Evolutionary conservation across 1,284 basidiomycete species (phyloP).

Genomic region (Malassezia dermatis): DNA sequence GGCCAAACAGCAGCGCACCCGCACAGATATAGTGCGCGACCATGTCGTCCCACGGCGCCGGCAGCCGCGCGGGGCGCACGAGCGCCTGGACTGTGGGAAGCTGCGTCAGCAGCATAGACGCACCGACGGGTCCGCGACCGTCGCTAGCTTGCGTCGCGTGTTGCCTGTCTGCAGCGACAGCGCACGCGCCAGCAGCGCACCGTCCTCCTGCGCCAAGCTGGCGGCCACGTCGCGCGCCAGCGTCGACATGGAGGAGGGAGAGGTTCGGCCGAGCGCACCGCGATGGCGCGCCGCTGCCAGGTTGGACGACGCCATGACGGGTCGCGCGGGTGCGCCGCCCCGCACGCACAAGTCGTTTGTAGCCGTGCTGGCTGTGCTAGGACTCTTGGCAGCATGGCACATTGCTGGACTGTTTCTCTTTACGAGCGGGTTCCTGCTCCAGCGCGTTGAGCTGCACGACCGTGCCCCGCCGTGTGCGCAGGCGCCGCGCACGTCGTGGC

Average conservation of each 20-base stretch:
- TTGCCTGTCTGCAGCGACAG: conserved; percentile 18
- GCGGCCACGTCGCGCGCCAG: background rate
- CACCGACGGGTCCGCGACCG: conserved; percentile 10
- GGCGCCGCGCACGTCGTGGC: background rate
- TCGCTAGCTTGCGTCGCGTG: conserved; percentile 6
- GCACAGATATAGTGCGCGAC: conserved; percentile 23
- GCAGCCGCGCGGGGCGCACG: conserved; percentile 22
- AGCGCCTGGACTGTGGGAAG: conserved; percentile 1
- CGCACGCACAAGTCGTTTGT: conserved; percentile 17
- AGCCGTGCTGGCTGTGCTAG: conserved; percentile 23
- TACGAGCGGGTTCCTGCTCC: conserved; percentile 41
- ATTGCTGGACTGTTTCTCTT: conserved; percentile 32
- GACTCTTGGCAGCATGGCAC: conserved; percentile 23
- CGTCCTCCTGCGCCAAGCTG: conserved; percentile 12
- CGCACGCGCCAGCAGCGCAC: conserved; percentile 25
- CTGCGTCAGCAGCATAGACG: conserved; percentile 16
- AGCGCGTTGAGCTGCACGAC: conserved; percentile 28
- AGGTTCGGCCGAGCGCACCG: background rate
- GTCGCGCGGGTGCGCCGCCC: background rate
- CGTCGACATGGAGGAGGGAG: background rate
- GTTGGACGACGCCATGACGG: background rate
- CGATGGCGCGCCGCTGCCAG: background rate
- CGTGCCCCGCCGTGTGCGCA: conserved; percentile 3
- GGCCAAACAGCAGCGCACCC: conserved; percentile 16
- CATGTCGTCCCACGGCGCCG: conserved; percentile 36